Evolutionary conservation across 345 rosid genomes (phyloP).

Genomic region (Rhodamnia rubescens): DNA sequence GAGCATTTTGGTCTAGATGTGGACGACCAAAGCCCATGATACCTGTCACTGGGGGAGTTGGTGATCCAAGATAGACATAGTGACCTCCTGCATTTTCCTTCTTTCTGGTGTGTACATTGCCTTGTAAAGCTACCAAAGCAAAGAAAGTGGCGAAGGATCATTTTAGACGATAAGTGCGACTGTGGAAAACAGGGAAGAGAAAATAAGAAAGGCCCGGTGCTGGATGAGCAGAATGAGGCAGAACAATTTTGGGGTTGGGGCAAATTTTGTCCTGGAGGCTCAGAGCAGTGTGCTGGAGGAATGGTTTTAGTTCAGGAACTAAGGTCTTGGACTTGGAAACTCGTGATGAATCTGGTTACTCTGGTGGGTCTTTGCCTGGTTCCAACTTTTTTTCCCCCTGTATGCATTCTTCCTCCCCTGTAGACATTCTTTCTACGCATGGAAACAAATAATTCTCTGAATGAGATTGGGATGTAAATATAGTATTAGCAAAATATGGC

Average conservation of each 20-base stretch:
- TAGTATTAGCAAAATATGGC: background rate
- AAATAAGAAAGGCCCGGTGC: background rate
- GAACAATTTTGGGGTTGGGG: background rate
- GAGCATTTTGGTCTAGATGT: conserved; percentile 37
- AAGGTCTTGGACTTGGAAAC: background rate
- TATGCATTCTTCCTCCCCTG: background rate
- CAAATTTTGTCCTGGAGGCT: background rate
- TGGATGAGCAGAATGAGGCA: background rate
- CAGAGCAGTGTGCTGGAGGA: background rate
- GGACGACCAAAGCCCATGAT: conserved; percentile 10
- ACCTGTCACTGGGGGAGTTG: background rate
- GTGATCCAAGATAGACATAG: background rate
- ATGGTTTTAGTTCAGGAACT: background rate
- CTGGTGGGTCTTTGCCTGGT: background rate
- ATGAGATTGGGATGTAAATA: background rate
- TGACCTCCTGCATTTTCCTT: background rate
- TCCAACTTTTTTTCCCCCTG: background rate
- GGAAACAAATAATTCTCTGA: background rate
- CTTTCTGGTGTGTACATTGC: background rate
- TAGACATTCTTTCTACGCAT: background rate
- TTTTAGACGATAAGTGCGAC: background rate
- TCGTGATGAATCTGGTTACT: background rate
- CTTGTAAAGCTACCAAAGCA: background rate
- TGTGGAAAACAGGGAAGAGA: background rate
- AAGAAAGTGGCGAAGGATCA: background rate